Base-by-base conservation (phyloP, 2,329 filamentous ascomycete species). In the Monosporascus sp. region DNA sequence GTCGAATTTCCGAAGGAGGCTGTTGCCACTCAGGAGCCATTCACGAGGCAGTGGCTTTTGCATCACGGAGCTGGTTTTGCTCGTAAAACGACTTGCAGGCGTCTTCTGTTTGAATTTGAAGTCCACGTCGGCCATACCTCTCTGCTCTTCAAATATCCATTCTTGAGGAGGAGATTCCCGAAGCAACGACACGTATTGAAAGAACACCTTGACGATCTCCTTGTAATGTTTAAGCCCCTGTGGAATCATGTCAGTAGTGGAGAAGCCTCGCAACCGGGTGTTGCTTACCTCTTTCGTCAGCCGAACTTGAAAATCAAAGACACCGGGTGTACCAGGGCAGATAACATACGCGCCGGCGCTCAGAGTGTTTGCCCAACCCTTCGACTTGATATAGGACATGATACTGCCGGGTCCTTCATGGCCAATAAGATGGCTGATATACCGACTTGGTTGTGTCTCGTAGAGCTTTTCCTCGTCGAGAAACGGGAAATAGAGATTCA, bases 101-200 rank as follows among this genome's bases (percentile, higher is more conserved):
- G 86, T 89, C 76, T 97, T 97, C 68, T 97, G 90, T 71, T 86
- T 90, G 73, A 96, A 99, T 60, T 88, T 89, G 78, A 99, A 99
- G 62, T 96, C 89, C 14, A 97, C 90, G 60, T 97, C 92, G 45
- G 89, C 86, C 74, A 97, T 85, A 37, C 86, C 86, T 70, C 91
- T 93, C 70, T 94, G 88, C 72, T 99, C 94, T 35, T 96, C 84
- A 55, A 94, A 92, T 54, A 97, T 91, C 94, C 94, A 97, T 68
- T 95, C 79, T 61, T 95, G 87, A 0, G 93, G 92, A 5, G 87
- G 82, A 2, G 80, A 79, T 63, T 96, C 89, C 58, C 85, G 85
- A 52, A 99, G 81, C 69, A 99, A 82, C 11, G 91, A 85, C 58
- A 97, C 85, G 65, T 99, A 99, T 68, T 96, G 87, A 74, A 97